These are phyloP conservation scores for barley (Hordeum vulgare) DNA, from an alignment of 176 grass and related monocot genomes.

Conservation along the genomic window DNA sequence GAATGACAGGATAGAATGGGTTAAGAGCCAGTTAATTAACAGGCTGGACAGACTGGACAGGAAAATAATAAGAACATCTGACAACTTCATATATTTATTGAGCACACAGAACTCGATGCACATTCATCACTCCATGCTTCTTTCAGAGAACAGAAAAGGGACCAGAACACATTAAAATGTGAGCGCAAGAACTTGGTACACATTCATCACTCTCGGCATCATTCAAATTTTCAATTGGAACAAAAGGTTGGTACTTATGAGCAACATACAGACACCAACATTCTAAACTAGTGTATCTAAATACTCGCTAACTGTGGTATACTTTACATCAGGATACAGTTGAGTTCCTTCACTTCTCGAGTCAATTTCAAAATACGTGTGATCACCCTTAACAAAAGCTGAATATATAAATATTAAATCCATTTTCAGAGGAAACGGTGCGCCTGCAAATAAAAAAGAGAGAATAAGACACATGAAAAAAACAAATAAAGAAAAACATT, in stretches of 20 bases:
- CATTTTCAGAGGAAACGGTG: slow-evolving; percentile 57
- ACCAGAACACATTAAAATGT: not conserved
- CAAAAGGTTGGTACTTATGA: slow-evolving; percentile 3
- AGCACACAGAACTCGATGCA: slow-evolving; percentile 1
- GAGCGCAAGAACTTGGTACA: not conserved
- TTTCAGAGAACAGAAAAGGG: not conserved
- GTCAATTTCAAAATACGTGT: slow-evolving; percentile 73
- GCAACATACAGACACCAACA: slow-evolving; percentile 18
- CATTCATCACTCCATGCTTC: not conserved
- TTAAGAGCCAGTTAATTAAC: not conserved
- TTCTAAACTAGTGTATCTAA: slow-evolving; percentile 59
- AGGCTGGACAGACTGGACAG: not conserved
- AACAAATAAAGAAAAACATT: not conserved
- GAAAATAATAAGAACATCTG: not conserved
- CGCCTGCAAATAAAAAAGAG: slow-evolving; percentile 47
- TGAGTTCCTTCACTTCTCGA: slow-evolving; percentile 48
- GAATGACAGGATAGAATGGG: not conserved
- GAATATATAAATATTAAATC: slow-evolving; percentile 91
- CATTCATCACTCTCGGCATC: not conserved
- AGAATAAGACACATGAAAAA: slow-evolving; percentile 2
- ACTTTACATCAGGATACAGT: slow-evolving; percentile 72
- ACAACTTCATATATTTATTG: slow-evolving; percentile 2
- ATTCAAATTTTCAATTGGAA: not conserved
- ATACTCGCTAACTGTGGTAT: slow-evolving; percentile 52
- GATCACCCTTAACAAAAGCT: slow-evolving; percentile 76